Conservation (phyloP, 306 rosid species). For the Prunus davidiana region DNA sequence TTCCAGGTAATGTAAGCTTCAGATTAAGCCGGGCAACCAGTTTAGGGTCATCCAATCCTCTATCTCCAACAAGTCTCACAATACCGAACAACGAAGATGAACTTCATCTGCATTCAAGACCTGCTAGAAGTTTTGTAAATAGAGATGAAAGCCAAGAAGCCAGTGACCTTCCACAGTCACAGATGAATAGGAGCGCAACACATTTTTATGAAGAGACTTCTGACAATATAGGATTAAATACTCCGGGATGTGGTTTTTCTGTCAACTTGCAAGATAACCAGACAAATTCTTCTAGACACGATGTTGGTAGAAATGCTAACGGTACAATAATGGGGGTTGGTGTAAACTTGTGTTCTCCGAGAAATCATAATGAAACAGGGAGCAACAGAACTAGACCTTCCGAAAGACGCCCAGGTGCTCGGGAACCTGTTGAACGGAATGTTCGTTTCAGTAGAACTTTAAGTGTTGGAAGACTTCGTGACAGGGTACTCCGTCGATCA, state of each 20-base stretch:
- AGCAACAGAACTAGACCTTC: conserved; percentile 49
- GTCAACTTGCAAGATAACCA: conserved; percentile 34
- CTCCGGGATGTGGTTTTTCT: conserved; percentile 28
- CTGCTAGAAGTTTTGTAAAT: conserved; percentile 31
- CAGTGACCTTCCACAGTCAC: conserved; percentile 39
- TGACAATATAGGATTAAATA: conserved; percentile 41
- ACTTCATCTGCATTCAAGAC: conserved; percentile 38
- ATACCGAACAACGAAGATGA: conserved; percentile 62
- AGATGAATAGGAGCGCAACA: conserved; percentile 34
- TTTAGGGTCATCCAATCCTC: conserved; percentile 78
- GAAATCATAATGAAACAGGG: conserved; percentile 46
- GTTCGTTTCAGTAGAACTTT: conserved; percentile 92
- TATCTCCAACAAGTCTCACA: conserved; percentile 54
- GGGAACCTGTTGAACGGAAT: conserved; percentile 87
- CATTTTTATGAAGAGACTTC: conserved; percentile 43
- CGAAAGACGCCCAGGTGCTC: conserved; percentile 60
- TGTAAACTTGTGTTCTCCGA: conserved; percentile 47
- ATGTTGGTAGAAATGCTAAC: conserved; percentile 35
- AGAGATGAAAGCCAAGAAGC: conserved; percentile 50
- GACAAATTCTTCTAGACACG: conserved; percentile 39
- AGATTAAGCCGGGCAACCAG: conserved; percentile 87
- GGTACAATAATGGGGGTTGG: conserved; percentile 38
- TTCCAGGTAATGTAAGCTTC: conserved; percentile 82
- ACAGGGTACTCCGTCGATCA: conserved; percentile 93
- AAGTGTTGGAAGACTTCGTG: conserved; percentile 99